Evolutionary conservation across 257 asterid genomes (phyloP), one percentile per base, ranked within the genome.

Genomic region (Fraxinus quadrangulata): DNA sequence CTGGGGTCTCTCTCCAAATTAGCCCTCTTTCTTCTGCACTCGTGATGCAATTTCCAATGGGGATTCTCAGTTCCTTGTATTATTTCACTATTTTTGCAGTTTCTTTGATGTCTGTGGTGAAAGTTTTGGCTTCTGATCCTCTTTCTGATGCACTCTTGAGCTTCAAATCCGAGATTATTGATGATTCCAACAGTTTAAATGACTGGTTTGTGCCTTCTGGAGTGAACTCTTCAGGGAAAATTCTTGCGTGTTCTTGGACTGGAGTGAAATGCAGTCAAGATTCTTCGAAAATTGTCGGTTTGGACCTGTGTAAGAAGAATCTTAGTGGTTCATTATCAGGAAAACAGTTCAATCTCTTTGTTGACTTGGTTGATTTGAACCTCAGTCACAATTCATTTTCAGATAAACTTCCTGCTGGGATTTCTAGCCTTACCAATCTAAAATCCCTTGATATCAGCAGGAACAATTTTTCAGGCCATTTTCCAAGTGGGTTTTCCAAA

Each of bases 381-480:
- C 86, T 96, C 70, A 93, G 99, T 76, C 78, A 88, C 31, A 96
- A 96, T 70, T 92, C 92, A 1, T 87, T 96, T 87, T 93, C 96
- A 0, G 83, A 69, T 30, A 77, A 86, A 3, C 94, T 96, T 10
- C 97, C 98, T 2, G 42, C 77, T 63, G 90, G 82, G 13, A 84
- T 96, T 47, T 96, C 92, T 87, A 85, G 82, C 76, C 89, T 93
- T 67, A 87, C 86, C 19, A 79, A 83, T 74, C 83, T 96, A 51
- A 86, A 63, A 51, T 79, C 86, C 19, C 71, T 96, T 26, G 99
- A 96, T 72, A 87, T 96, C 79, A 92, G 98, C 73, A 85, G 98
- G 78, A 96, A 96, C 91, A 96, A 96, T 67, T 96, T 96, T 23
- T 93, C 99, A 13, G 98, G 96, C 28, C 79, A 68, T 31, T 96